Conservation (phyloP, 352 stramenopile genomes). For the Pythium biforme region DNA sequence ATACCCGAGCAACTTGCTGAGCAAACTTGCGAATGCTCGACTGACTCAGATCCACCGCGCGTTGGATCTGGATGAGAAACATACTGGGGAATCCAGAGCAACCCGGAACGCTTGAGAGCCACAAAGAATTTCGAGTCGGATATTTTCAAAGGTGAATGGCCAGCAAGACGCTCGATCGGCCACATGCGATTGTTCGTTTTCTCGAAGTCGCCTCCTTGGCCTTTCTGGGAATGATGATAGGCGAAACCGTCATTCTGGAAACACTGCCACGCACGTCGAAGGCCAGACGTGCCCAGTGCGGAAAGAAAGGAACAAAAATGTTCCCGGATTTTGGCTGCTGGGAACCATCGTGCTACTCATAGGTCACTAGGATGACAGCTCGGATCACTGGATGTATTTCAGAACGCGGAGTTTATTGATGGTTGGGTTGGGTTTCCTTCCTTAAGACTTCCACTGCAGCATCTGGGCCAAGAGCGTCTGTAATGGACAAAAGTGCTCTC, state of each 20-base stretch:
- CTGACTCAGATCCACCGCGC: not conserved
- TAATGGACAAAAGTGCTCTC: not conserved
- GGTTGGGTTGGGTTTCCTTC: conserved; percentile 5
- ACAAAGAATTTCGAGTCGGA: not conserved
- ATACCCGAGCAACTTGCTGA: not conserved
- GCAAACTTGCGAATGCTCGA: not conserved
- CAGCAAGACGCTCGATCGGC: not conserved
- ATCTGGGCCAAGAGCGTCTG: not conserved
- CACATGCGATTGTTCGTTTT: not conserved
- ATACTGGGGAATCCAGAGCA: not conserved
- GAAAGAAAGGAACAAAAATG: conserved; percentile 1
- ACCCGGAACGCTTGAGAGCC: not conserved
- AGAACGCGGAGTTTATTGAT: not conserved
- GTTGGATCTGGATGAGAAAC: not conserved
- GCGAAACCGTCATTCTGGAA: conserved; percentile 1
- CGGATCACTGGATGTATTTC: not conserved
- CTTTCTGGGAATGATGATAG: not conserved
- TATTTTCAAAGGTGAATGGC: not conserved
- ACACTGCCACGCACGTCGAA: not conserved
- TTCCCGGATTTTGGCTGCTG: conserved; percentile 6
- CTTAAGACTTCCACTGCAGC: conserved; percentile 4
- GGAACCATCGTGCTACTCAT: not conserved
- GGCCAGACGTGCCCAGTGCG: not conserved
- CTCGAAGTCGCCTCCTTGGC: not conserved
- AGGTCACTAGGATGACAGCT: not conserved